phyloP scores from a whole-genome alignment of 257 asterid genomes.

The Nicotiana otophora region DNA sequence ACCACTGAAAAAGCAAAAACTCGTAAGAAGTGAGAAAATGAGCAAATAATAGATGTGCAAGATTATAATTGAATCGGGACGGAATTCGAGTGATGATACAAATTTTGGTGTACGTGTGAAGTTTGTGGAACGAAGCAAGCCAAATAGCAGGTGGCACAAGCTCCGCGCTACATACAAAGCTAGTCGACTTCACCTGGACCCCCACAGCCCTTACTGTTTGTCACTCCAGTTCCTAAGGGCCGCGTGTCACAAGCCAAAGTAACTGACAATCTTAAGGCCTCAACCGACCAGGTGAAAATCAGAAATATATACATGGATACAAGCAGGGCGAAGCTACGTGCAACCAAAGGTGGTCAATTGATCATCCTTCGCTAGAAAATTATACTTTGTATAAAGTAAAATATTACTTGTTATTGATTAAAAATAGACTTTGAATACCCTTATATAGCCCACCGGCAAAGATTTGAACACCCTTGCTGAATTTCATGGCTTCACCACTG shows the following conservation, averaged over 20 bases:
- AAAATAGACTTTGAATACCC: no score
- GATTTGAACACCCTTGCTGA: no score
- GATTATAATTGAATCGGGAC: not conserved
- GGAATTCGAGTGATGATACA: not conserved
- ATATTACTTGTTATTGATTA: no score
- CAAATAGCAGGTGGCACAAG: conserved; percentile 12
- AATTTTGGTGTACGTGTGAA: not conserved
- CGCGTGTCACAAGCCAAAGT: not conserved
- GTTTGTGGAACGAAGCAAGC: not conserved
- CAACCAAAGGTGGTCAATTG: no score
- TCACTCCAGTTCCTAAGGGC: not conserved
- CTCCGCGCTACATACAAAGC: not conserved
- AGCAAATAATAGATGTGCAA: not conserved
- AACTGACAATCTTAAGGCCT: not conserved
- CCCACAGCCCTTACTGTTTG: not conserved
- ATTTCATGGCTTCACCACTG: no score
- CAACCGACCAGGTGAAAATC: not conserved
- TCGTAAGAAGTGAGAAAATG: no score
- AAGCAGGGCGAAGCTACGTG: no score
- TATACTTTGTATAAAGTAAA: no score
- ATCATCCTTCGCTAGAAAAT: no score
- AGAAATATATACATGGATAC: no score
- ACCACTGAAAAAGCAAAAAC: no score
- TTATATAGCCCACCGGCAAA: no score
- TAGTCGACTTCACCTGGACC: not conserved